Conservation (phyloP, 106 monocot species). For the Xerophyta viscosa region DNA sequence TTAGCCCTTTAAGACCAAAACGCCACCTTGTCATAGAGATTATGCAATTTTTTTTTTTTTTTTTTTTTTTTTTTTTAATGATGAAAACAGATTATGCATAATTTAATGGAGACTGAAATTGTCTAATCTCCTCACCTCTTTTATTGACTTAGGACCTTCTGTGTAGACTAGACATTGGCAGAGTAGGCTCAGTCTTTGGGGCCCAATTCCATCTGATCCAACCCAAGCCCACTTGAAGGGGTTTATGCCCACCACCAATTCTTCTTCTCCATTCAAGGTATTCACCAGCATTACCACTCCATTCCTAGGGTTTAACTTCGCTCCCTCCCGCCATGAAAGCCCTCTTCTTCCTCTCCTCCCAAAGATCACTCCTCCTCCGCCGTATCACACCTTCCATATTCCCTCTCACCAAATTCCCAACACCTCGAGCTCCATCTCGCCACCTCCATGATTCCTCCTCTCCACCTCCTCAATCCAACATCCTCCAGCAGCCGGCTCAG, state of each 20-base stretch:
- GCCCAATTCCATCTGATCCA: too few species aligned
- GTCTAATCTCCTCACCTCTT: too few species aligned
- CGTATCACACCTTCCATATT: not conserved
- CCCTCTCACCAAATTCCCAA: not conserved
- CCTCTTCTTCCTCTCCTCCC: conserved; percentile 13
- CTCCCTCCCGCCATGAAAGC: conserved; percentile 27
- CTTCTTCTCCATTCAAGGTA: not conserved
- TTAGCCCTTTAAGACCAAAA: too few species aligned
- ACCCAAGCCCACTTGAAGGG: too few species aligned
- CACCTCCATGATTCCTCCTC: conserved; percentile 10
- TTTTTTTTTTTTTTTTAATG: too few species aligned
- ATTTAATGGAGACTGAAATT: too few species aligned
- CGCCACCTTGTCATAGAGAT: too few species aligned
- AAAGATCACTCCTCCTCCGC: conserved; percentile 6
- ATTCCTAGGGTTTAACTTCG: not conserved
- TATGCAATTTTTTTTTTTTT: too few species aligned
- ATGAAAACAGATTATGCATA: too few species aligned
- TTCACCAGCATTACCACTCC: not conserved
- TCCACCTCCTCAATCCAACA: conserved; percentile 2
- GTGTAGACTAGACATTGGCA: too few species aligned
- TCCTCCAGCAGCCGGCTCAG: conserved; percentile 20
- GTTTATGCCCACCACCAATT: not conserved
- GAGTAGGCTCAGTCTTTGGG: too few species aligned
- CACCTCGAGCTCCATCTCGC: conserved; percentile 5
- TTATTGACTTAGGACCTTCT: too few species aligned